These are phyloP conservation scores for Cocos nucifera DNA, from an alignment of 176 grass and related monocot genomes.

Conservation along the genomic window DNA sequence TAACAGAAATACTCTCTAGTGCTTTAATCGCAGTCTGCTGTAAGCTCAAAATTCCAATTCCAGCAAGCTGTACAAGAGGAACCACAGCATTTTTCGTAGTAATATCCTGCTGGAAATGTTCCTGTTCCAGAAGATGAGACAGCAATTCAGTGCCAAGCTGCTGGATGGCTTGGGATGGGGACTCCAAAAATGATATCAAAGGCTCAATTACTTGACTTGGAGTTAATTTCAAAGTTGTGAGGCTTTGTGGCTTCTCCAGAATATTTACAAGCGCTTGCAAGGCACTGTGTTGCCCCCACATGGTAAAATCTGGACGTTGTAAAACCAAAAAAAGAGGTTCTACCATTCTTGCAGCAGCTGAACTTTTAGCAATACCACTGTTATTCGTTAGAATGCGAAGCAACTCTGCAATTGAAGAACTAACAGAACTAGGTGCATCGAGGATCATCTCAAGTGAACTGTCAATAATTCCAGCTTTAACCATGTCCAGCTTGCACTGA, in stretches of 20 bases:
- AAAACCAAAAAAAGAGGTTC: conserved; percentile 94
- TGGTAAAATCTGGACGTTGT: conserved; percentile 61
- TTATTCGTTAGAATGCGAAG: conserved; percentile 98
- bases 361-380: conserved; percentile 91
- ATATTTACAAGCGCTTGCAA: conserved; percentile 97
- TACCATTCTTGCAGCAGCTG: conserved; percentile 79
- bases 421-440: conserved; percentile 76
- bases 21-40: conserved; percentile 95
- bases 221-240: conserved; percentile 65
- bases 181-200: conserved; percentile 87
- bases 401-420: conserved; percentile 78
- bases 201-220: conserved; percentile 92
- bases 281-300: conserved; percentile 88
- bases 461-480: conserved; percentile 90
- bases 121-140: conserved; percentile 84
- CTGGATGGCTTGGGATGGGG: conserved; percentile 93
- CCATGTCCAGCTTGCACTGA: conserved; percentile 93
- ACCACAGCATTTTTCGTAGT: conserved; percentile 87
- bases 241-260: conserved; percentile 88
- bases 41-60: conserved; percentile 84
- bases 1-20: conserved; percentile 84
- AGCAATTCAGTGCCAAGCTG: conserved; percentile 90
- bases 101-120: conserved; percentile 94
- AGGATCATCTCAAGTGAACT: conserved; percentile 89
- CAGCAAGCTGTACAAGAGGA: conserved; percentile 88